Evolutionary conservation across 163 green algal genomes (phyloP).

Genomic region (Dunaliella salina): DNA sequence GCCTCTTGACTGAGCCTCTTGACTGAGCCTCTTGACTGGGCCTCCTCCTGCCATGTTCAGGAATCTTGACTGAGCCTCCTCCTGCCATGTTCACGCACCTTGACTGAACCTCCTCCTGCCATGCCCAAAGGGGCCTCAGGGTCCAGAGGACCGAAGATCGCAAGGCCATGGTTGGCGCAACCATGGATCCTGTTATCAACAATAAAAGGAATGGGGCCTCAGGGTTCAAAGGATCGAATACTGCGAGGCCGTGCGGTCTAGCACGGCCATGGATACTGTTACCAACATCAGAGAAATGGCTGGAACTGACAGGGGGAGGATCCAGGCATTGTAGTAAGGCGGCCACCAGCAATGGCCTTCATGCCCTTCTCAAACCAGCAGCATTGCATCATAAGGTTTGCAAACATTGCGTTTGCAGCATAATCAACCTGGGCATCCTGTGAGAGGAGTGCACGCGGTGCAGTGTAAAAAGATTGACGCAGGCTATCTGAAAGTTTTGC

Average conservation of each 20-base stretch:
- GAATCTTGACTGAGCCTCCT: neutral
- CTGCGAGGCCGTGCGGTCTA: no score
- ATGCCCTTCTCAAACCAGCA: no score
- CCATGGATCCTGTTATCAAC: slow-evolving; percentile 41
- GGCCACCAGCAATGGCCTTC: neutral
- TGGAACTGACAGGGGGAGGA: neutral
- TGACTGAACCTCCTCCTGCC: neutral
- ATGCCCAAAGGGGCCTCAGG: neutral
- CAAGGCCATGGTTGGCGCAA: slow-evolving; percentile 50
- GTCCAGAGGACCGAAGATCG: slow-evolving; percentile 47
- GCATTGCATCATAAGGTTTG: no score
- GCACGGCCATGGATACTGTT: neutral
- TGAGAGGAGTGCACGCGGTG: no score
- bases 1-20: no score
- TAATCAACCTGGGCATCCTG: no score
- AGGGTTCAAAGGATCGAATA: neutral
- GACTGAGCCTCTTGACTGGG: no score
- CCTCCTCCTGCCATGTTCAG: no score
- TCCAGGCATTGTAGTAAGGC: no score
- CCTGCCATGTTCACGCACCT: neutral
- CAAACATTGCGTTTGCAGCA: no score
- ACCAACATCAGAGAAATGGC: neutral
- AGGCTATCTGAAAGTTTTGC: no score
- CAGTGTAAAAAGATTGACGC: no score
- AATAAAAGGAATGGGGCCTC: neutral